A percentile compares a stretch with the other conserved stretches of the same genome.
Conservation (phyloP, 768 basidiomycete genomes). For the Gelatoporia subvermispora region DNA sequence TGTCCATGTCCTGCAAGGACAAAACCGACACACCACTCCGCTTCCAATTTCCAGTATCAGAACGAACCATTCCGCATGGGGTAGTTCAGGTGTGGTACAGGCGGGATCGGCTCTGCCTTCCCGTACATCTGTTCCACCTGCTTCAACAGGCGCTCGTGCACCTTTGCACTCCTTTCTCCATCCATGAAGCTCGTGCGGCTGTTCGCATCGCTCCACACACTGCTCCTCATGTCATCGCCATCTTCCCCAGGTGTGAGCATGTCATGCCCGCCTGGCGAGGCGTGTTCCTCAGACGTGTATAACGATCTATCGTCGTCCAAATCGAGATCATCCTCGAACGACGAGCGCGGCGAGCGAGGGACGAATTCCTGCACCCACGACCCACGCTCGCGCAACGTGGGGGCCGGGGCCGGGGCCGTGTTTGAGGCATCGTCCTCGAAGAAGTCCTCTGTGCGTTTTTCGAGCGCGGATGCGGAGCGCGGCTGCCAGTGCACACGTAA, state of each 20-base stretch:
- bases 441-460: slow-evolving; percentile 8
- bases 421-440: too few relatives aligned
- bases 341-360: not conserved
- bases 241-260: slow-evolving; percentile 22
- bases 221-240: slow-evolving; percentile 35
- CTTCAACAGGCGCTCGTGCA: slow-evolving; percentile 44
- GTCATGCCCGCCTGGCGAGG: slow-evolving; percentile 7
- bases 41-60: too few relatives aligned
- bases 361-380: not conserved
- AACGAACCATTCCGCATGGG: too few relatives aligned
- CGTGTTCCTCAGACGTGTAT: not conserved
- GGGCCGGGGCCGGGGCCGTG: not conserved
- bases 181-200: slow-evolving; percentile 52
- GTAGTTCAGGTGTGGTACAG: slow-evolving; percentile 1
- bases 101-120: slow-evolving; percentile 41
- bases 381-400: too few relatives aligned
- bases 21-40: too few relatives aligned
- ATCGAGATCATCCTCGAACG: slow-evolving; percentile 6
- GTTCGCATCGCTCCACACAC: slow-evolving; percentile 34
- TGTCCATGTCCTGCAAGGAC: too few relatives aligned
- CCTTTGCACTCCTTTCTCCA: slow-evolving; percentile 44
- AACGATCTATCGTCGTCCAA: slow-evolving; percentile 7
- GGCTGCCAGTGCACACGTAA: slow-evolving; percentile 20
- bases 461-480: slow-evolving; percentile 17
- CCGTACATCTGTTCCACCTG: slow-evolving; percentile 51